Base-by-base conservation (phyloP, 805 yeast species). In the Spathaspora girioi region DNA sequence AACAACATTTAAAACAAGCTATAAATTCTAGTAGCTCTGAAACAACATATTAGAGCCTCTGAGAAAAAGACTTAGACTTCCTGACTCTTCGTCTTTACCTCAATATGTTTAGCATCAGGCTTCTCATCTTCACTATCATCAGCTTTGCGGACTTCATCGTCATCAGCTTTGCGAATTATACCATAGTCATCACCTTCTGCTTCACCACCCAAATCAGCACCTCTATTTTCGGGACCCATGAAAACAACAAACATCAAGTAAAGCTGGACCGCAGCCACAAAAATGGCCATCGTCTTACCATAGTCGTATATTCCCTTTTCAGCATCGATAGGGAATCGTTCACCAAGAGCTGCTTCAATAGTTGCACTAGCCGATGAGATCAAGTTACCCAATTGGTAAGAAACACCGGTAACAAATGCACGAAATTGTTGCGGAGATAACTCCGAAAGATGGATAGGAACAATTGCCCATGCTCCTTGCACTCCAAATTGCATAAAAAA, bases 381-480 rank as follows among this genome's bases (percentile, higher is more conserved):
- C 60, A 86, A 75, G 64, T 86, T 85, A 70, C 91, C 91, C 52
- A 86, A 75, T 67, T 86, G 91, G 62, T 86, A 86, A 9, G 82
- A 76, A 20, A 82, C 65, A 48, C 90, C 88, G 50, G 79, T 77
- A 44, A 84, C 75, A 55, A 85, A 75, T 0, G 89, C 75, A 60
- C 88, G 73, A 51, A 84, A 86, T 12, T 57, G 60, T 14, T 71
- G 66, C 18, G 68, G 68, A 12, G 87, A 78, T 47, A 86, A 71
- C 65, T 86, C 92, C 29, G 83, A 72, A 41, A 86, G 69, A 65
- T 84, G 83, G 43, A 83, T 77, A 15, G 91, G 89, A 11, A 81
- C 74, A 46, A 86, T 80, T 54, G 91, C 90, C 87, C 89, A 86
- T 5, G 84, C 83, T 32, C 90, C 91, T 71, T 83, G 85, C 5